Base-by-base conservation (phyloP, 768 basidiomycete genomes). In the Naganishia vishniacii region DNA sequence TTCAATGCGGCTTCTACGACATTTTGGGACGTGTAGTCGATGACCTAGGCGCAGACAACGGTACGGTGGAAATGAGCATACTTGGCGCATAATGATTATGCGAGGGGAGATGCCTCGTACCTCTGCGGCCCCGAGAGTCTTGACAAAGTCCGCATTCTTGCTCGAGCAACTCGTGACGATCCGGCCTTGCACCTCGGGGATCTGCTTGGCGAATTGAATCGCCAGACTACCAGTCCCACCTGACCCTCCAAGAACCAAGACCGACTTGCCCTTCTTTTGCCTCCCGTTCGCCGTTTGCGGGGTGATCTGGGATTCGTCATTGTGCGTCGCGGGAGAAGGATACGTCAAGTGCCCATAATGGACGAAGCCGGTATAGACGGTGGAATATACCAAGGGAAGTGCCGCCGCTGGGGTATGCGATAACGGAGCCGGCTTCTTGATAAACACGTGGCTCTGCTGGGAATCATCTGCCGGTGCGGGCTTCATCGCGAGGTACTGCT, bases 181-280 rank as follows among this genome's bases (percentile, higher is more conserved):
- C 18, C 48, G 25, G 4, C 61, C 61, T 15, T n/a, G 29, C 13
- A 34, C 46, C 23, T 47, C 61, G n/a, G 34, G 34, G 65, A 79
- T 79, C 0, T 82, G 80, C 71, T 88, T 89, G 8, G 87, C 86
- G 11, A 88, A 72, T 72, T 88, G 86, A 49, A 89, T 85, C 0
- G 86, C 87, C 68, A 82, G 82, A n/a, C 81, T 78, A 4, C 88
- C 88, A 1, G 88, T 85, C 13, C 84, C 77, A 0, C 85, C 83
- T 56, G 84, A 85, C 4, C 86, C 88, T 0, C 87, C 87, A 62
- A 87, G 85, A 70, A 90, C 78, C 68, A 89, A 82, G 3, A 89
- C 78, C 1, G 81, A 80, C 69, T 85, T 84, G 1, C 82, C 84
- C 25, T n/a, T n/a, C 78, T 69, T 23, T 44, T 41, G 16, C 42